These are phyloP conservation scores for Anaeromyces robustus DNA, from an alignment of 192 early-diverging fungal species.

Conservation along the genomic window DNA sequence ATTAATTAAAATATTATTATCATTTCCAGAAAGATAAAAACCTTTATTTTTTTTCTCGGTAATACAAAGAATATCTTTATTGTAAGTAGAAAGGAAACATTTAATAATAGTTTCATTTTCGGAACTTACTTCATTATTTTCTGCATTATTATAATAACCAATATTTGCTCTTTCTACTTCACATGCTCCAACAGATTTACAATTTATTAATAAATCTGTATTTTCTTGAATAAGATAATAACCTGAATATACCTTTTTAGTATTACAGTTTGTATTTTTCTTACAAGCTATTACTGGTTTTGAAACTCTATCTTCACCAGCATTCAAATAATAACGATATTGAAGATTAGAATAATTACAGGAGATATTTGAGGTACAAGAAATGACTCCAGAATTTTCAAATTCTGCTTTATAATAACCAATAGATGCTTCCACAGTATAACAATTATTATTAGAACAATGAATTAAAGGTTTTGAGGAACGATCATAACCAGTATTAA, in stretches of 20 bases:
- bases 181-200: not conserved
- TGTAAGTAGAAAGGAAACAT: not conserved
- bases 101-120: not conserved
- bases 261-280: not conserved
- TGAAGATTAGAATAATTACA: not conserved
- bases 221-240: not conserved
- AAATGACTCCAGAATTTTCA: not conserved
- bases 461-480: not conserved
- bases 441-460: not conserved
- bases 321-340: not conserved
- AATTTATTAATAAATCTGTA: not conserved
- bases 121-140: not conserved
- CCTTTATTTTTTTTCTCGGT: not conserved
- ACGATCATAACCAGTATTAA: not conserved
- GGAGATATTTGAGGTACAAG: not conserved
- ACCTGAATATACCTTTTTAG: not conserved
- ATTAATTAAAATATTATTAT: not conserved
- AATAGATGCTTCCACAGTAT: not conserved
- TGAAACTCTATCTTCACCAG: not conserved
- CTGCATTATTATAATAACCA: not conserved
- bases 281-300: not conserved
- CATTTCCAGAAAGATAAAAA: not conserved
- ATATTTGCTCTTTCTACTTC: not conserved
- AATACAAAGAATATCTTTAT: not conserved
- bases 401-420: not conserved